phyloP scores from a whole-genome alignment of 176 grass and related monocot genomes.

The Coix lacrymajobi region DNA sequence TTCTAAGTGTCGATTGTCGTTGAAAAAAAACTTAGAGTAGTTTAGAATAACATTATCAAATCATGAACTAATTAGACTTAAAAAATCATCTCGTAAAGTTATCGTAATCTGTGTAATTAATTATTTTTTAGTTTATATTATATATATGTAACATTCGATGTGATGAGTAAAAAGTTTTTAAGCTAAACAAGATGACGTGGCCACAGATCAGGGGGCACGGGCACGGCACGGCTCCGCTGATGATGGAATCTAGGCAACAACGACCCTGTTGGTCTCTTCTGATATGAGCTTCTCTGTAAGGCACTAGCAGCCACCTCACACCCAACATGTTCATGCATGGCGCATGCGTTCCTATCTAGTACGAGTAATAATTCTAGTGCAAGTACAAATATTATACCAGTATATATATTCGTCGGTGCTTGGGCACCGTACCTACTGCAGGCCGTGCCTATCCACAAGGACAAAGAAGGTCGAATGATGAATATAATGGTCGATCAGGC shows the following conservation, averaged over 20 bases:
- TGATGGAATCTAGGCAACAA: not conserved
- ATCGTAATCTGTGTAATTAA: no score
- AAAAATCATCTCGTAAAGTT: no score
- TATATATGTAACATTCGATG: no score
- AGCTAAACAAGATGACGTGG: no score
- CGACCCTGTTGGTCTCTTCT: not conserved
- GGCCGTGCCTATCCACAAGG: not conserved
- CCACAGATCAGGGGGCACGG: not conserved
- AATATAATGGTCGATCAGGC: not conserved
- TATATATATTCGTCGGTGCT: not conserved
- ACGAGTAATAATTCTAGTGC: not conserved
- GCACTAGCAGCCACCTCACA: not conserved
- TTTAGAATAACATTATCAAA: no score
- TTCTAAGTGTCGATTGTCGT: no score
- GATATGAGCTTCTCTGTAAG: not conserved
- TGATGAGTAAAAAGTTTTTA: no score
- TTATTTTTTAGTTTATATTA: no score
- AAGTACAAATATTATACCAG: not conserved
- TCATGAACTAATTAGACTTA: no score
- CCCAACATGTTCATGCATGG: not conserved
- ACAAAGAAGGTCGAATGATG: not conserved
- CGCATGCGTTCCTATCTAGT: no score
- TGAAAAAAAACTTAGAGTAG: no score
- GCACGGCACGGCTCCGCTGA: not conserved
- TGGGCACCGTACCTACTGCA: not conserved